phyloP scores from a whole-genome alignment of 495 filamentous ascomycete genomes.

The Hyaloscypha variabilis region DNA sequence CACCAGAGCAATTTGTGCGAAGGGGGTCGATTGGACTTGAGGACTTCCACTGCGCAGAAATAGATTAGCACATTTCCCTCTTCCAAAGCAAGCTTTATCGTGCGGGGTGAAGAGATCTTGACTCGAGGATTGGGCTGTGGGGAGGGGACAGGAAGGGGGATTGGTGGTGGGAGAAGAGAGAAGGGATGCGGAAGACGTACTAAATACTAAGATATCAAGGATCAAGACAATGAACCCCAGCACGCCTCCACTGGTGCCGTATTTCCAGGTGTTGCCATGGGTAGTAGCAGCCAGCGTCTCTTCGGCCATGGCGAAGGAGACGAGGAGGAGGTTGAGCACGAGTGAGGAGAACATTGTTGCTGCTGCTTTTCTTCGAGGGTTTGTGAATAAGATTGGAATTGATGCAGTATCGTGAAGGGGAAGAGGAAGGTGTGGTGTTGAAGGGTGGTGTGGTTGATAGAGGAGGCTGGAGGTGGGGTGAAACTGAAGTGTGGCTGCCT shows the following conservation, averaged over 20 bases:
- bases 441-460: background rate
- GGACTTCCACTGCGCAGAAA: conserved; percentile 46
- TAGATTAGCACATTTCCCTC: background rate
- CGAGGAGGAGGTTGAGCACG: background rate
- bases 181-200: conserved; percentile 33
- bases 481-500: background rate
- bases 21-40: conserved; percentile 51
- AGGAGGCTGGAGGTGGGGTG: background rate
- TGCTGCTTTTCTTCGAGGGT: background rate
- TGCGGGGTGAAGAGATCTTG: background rate
- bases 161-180: background rate
- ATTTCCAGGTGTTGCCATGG: conserved; percentile 37
- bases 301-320: conserved; percentile 5
- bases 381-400: background rate
- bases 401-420: background rate
- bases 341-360: background rate
- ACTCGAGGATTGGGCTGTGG: no score
- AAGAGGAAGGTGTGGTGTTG: no score
- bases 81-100: no score
- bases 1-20: conserved; percentile 52
- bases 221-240: conserved; percentile 50
- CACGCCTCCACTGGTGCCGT: conserved; percentile 50
- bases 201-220: conserved; percentile 52
- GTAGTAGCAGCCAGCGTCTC: background rate
- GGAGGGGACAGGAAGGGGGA: background rate